Evolutionary conservation across 441 rosid species (phyloP), one percentile per base, ranked within the genome.

Genomic region (California macrophylla): DNA sequence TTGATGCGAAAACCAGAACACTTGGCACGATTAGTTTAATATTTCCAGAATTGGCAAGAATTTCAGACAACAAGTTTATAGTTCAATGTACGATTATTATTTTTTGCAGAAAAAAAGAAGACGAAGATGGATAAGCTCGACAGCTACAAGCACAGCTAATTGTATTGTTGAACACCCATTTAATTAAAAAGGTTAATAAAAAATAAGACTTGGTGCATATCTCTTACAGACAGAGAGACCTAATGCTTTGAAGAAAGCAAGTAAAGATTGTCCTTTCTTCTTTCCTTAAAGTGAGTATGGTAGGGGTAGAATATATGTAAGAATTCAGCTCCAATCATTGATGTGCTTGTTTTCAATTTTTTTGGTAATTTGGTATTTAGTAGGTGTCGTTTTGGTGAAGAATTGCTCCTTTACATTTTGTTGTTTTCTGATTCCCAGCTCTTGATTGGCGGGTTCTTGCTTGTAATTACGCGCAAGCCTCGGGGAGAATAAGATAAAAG

Each of bases 401-500:
- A n/a, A 16, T 7, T 54, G 20, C 10, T 12, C 25, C 61, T 54
- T 54, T 23, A 4, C 23, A 12, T 54, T 16, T 54, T 54, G 24
- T 54, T 21, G 38, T 9, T 28, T 63, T 15, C 20, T 10, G n/a
- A 25, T 18, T 18, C 23, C 7, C 10, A 13, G n/a, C 8, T 52
- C 60, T 52, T 52, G 60, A 52, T 52, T 52, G 60, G 24, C 60
- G 25, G 60, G 60, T 52, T 52, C 25, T 52, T 18, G 60, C 60
- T 52, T 52, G 60, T 52, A 52, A 52, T 52, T 52, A 52, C 60
- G 8, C 24, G 60, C 60, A 52, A 52, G 24, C 23, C 2, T 52
- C 60, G 60, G 60, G 60, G 60, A 52, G 23, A 52, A 52, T 18
- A 52, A 52, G 60, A 52, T 52, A 52, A 52, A 52, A 52, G 20